phyloP scores from a whole-genome alignment of 2,329 filamentous ascomycete species.

The Talaromyces sp. region DNA sequence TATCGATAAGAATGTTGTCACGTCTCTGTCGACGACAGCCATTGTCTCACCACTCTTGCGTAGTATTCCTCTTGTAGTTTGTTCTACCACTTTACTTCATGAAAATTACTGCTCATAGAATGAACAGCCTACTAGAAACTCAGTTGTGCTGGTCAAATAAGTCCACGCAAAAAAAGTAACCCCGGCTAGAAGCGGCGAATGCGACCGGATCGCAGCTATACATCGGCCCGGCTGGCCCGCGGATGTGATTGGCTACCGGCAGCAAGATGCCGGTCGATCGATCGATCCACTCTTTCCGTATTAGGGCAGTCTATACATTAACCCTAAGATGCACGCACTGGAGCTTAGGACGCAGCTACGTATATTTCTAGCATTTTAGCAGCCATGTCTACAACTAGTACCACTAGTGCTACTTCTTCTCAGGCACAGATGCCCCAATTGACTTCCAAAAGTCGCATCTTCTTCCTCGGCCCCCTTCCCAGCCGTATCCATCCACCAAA shows the following conservation, averaged over 20 bases:
- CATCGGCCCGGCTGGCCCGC: constrained; percentile 14
- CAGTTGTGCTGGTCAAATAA: background rate
- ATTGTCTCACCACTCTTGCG: background rate
- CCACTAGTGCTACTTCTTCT: constrained; percentile 6
- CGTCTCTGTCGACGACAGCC: too few relatives aligned
- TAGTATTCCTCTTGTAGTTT: too few relatives aligned
- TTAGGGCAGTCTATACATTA: background rate
- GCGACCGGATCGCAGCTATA: constrained; percentile 10
- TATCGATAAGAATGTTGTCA: background rate
- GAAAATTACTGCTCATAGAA: background rate
- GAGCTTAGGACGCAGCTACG: too few relatives aligned
- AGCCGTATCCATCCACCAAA: constrained; percentile 43
- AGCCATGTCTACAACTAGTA: background rate
- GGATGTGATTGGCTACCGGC: constrained; percentile 14
- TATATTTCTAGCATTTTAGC: background rate
- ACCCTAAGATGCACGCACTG: background rate
- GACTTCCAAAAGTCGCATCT: constrained; percentile 47
- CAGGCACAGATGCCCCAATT: constrained; percentile 19
- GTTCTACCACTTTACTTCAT: too few relatives aligned
- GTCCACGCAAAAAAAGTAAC: background rate
- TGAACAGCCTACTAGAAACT: background rate
- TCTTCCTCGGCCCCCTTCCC: constrained; percentile 47
- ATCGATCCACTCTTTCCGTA: background rate
- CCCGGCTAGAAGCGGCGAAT: constrained; percentile 10
- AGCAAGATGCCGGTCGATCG: constrained; percentile 10